Evolutionary conservation across 2,329 filamentous ascomycete species (phyloP), one percentile per base, ranked within the genome.

Genomic region (Ophiostoma novo-ulmi): DNA sequence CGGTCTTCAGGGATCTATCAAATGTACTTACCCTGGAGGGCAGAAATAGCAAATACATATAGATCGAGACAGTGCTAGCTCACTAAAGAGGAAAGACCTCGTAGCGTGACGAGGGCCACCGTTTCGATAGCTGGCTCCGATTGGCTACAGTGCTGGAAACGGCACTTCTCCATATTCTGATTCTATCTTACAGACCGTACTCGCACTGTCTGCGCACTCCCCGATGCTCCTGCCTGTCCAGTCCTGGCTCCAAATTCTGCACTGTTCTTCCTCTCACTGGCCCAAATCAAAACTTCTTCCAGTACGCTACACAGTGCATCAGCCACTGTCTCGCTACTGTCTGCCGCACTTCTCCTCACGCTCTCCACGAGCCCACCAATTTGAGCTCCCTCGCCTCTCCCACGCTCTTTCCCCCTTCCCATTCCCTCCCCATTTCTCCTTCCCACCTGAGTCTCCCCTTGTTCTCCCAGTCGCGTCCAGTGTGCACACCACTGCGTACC

Each of bases 91-190:
- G n/a, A 58, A 58, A 58, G 52, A 26, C n/a, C n/a, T 22, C 48
- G 20, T n/a, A 55, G 48, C 48, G 48, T 55, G 48, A 58, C 26
- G 52, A 22, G 20, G 22, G 13, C 52, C 52, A 26, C 52, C 48
- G 48, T 26, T 31, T 58, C 13, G 52, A 26, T 14, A 58, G 52
- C 52, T 8, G 11, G 1, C 52, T 58, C 52, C 52, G 52, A 58
- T 58, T 58, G 52, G 52, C n/a, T 26, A 17, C 52, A 22, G 52
- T 58, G n/a, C 48, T 58, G n/a, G 52, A 58, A 58, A 58, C 52
- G 48, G 48, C n/a, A 8, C 13, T 17, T 17, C 2, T 44, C 39
- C 39, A 13, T 44, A 10, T 58, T 55, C 41, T 44, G 41, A 17
- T 20, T 48, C 44, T 48, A 48, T 48, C 44, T 13, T 26, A 31